Evolutionary conservation across 164 flowering plant species (phyloP).

Genomic region (Vitis rotundifolia): DNA sequence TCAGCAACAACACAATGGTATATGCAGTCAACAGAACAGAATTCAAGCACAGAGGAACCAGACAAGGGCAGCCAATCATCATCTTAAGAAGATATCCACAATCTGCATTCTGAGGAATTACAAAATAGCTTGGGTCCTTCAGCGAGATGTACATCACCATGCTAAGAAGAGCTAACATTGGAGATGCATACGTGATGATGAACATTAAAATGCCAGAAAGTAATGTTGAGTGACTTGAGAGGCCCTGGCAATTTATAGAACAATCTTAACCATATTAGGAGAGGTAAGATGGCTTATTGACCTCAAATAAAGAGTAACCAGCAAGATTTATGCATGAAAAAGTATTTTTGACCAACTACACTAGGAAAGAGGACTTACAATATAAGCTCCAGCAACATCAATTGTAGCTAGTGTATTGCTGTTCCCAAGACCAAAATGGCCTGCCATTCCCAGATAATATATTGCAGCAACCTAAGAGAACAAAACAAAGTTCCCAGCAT

Average conservation of each 20-base stretch:
- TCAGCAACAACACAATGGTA: slow-evolving; percentile 75
- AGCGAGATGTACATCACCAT: slow-evolving; percentile 55
- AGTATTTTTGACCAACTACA: neutral
- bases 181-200: slow-evolving; percentile 84
- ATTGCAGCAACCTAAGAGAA: slow-evolving; percentile 68
- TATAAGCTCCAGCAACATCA: slow-evolving; percentile 96
- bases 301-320: neutral
- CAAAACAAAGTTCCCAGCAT: slow-evolving; percentile 6
- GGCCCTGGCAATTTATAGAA: slow-evolving; percentile 56
- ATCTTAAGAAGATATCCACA: slow-evolving; percentile 46
- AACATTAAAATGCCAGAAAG: slow-evolving; percentile 87
- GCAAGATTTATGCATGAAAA: neutral
- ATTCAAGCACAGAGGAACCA: slow-evolving; percentile 77
- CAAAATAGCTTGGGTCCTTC: slow-evolving; percentile 23
- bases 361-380: slow-evolving; percentile 39
- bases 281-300: neutral
- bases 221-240: slow-evolving; percentile 83
- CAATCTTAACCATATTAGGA: slow-evolving; percentile 1
- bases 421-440: slow-evolving; percentile 95
- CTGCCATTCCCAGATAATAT: slow-evolving; percentile 81
- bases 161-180: slow-evolving; percentile 66
- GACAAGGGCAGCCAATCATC: slow-evolving; percentile 65
- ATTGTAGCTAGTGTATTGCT: slow-evolving; percentile 92
- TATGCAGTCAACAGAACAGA: slow-evolving; percentile 69
- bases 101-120: slow-evolving; percentile 20